A percentile compares a stretch with the other conserved stretches of the same genome.
Conservation (phyloP, 768 basidiomycete species). For the Russula foetens region DNA sequence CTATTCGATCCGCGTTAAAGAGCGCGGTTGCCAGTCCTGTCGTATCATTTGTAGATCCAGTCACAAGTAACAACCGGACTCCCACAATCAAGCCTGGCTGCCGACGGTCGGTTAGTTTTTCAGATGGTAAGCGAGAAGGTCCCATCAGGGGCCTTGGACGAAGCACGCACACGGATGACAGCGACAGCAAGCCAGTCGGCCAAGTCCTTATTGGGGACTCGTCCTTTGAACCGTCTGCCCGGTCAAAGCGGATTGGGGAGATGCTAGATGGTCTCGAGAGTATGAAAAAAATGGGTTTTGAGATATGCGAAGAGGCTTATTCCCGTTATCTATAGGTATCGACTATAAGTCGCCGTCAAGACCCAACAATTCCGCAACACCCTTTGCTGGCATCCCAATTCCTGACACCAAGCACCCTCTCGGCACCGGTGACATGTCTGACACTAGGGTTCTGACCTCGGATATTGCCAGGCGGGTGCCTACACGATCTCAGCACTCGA, state of each 20-base stretch:
- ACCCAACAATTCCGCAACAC: constrained; percentile 36
- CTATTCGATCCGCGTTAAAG: constrained; percentile 35
- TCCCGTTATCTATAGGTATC: constrained; percentile 19
- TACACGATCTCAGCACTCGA: constrained; percentile 27
- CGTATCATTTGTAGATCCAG: constrained; percentile 49
- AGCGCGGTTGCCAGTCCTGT: constrained; percentile 43
- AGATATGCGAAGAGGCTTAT: background rate
- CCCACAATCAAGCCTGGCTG: constrained; percentile 44
- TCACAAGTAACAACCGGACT: constrained; percentile 42
- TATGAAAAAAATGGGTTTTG: constrained; percentile 26
- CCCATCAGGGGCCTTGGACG: constrained; percentile 64
- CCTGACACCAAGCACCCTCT: constrained; percentile 29
- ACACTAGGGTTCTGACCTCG: constrained; percentile 17
- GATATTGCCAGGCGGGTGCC: background rate
- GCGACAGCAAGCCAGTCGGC: constrained; percentile 22
- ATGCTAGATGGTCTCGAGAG: constrained; percentile 71
- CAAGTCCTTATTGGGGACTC: constrained; percentile 16
- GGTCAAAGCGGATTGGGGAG: constrained; percentile 75
- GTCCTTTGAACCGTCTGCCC: constrained; percentile 45
- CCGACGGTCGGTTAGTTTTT: constrained; percentile 92
- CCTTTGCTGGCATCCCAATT: constrained; percentile 35
- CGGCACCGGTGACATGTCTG: constrained; percentile 22
- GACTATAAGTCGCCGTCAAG: constrained; percentile 52
- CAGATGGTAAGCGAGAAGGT: constrained; percentile 85
- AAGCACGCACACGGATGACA: constrained; percentile 33